These are phyloP conservation scores for Neurospora discreta DNA, from an alignment of 495 filamentous ascomycete genomes.

Conservation along the genomic window DNA sequence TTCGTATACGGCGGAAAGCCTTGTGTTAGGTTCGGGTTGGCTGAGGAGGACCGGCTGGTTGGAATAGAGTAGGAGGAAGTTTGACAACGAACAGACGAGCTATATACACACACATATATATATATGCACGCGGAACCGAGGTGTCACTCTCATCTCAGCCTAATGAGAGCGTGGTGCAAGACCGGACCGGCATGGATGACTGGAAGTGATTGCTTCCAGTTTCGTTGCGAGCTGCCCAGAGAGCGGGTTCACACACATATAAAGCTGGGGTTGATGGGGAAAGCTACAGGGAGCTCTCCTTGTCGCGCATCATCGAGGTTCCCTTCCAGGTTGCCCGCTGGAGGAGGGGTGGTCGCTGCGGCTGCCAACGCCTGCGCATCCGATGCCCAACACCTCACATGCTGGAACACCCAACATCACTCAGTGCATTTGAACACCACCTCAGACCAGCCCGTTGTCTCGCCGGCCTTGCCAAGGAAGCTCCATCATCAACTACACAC, in stretches of 20 bases:
- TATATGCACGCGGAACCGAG: neutral
- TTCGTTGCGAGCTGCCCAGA: neutral
- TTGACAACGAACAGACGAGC: neutral
- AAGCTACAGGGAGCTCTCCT: neutral
- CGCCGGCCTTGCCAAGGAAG: neutral
- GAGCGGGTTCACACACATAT: neutral
- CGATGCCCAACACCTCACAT: neutral
- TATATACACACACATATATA: neutral
- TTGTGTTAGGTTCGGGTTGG: neutral
- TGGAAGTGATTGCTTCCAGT: neutral
- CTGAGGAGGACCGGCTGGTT: neutral
- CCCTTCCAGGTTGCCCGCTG: neutral
- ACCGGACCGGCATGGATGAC: neutral
- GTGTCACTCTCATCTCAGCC: neutral
- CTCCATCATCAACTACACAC: neutral
- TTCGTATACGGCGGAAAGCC: neutral
- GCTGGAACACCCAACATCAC: neutral
- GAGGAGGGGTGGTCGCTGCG: neutral
- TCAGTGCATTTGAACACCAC: neutral
- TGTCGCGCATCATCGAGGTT: neutral
- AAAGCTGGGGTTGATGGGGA: neutral
- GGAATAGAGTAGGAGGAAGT: neutral
- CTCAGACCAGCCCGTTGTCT: neutral
- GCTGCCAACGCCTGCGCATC: neutral
- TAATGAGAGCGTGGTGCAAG: neutral